These are phyloP conservation scores for Triangularia setosa DNA, from an alignment of 2,329 filamentous ascomycete species.

Conservation along the genomic window DNA sequence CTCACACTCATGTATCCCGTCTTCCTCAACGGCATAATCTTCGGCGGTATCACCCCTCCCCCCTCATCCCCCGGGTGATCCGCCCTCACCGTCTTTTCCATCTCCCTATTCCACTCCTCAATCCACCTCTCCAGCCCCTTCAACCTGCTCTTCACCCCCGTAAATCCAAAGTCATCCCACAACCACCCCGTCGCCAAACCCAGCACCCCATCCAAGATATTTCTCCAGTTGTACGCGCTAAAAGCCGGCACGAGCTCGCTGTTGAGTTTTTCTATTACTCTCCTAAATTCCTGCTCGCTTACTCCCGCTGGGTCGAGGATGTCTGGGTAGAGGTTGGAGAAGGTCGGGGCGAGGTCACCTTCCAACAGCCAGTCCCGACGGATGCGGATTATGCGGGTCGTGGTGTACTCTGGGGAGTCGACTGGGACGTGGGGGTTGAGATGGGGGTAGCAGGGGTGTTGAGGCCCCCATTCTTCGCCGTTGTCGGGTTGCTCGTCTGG, in stretches of 20 bases:
- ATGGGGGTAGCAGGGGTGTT: conserved; percentile 92
- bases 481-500: conserved; percentile 60
- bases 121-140: conserved; percentile 73
- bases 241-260: conserved; percentile 71
- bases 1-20: conserved; percentile 84
- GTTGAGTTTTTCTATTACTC: conserved; percentile 78
- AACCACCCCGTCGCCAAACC: conserved; percentile 86
- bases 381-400: conserved; percentile 87
- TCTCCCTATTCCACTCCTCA: conserved; percentile 77
- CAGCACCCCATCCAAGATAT: conserved; percentile 73
- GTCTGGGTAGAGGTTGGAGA: conserved; percentile 93
- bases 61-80: conserved; percentile 39
- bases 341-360: conserved; percentile 87
- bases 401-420: conserved; percentile 67
- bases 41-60: conserved; percentile 50
- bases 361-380: conserved; percentile 85
- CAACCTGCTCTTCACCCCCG: conserved; percentile 68
- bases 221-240: conserved; percentile 70
- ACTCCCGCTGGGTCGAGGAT: conserved; percentile 83
- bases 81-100: conserved; percentile 52
- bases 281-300: conserved; percentile 80
- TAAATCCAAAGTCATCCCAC: conserved; percentile 85
- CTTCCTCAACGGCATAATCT: conserved; percentile 71
- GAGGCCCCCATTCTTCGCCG: conserved; percentile 84
- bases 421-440: conserved; percentile 85